These are phyloP conservation scores for Neonothopanus nambi DNA, from an alignment of 1,284 basidiomycete species.

Conservation along the genomic window DNA sequence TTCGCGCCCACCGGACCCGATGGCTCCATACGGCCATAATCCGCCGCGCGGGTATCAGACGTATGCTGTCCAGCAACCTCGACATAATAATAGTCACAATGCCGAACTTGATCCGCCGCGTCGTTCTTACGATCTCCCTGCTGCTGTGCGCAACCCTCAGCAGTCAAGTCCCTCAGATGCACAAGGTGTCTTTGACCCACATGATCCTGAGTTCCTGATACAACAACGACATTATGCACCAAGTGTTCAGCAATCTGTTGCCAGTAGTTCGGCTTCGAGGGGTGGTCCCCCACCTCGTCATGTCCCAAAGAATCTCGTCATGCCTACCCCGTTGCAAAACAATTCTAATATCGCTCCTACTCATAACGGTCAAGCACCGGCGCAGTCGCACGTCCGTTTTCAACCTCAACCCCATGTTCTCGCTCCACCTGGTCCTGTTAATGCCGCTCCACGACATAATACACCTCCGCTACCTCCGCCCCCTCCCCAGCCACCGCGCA, in stretches of 20 bases:
- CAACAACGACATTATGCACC: background rate
- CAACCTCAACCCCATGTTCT: constrained; percentile 4
- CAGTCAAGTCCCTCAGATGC: too few relatives aligned
- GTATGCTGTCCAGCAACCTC: too few relatives aligned
- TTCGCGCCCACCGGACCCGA: too few relatives aligned
- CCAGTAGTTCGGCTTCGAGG: constrained; percentile 7
- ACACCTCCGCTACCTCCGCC: background rate
- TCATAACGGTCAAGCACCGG: background rate
- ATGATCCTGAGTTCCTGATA: too few relatives aligned
- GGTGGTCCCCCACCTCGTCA: constrained; percentile 38
- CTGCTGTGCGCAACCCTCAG: too few relatives aligned
- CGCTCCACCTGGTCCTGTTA: background rate
- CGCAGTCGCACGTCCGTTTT: background rate
- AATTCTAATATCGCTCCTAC: constrained; percentile 3
- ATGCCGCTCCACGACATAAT: background rate
- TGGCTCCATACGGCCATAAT: too few relatives aligned
- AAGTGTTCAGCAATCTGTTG: constrained; percentile 16
- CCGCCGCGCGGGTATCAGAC: too few relatives aligned
- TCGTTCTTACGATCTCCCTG: too few relatives aligned
- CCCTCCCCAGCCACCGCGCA: background rate
- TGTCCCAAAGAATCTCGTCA: constrained; percentile 62
- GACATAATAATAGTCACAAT: too few relatives aligned
- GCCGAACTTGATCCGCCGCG: too few relatives aligned
- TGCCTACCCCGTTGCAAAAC: constrained; percentile 59
- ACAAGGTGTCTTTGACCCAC: too few relatives aligned